Evolutionary conservation across 225 moss, liverwort and hornwort species (phyloP).

Genomic region (Marchantia paleacea): DNA sequence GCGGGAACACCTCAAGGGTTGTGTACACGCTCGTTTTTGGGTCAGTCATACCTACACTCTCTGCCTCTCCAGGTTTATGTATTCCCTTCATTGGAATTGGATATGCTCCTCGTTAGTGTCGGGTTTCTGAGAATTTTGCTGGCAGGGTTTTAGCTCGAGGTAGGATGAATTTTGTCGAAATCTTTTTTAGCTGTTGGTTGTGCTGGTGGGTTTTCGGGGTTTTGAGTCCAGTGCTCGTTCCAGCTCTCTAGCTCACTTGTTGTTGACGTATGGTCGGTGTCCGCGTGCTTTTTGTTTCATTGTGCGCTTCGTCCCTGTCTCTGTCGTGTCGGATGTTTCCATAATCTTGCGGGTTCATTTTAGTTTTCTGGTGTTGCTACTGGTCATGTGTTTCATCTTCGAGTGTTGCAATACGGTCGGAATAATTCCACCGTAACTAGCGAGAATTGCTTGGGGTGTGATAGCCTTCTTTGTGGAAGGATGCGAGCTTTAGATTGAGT

Average conservation of each 20-base stretch:
- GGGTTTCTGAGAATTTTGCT: background rate
- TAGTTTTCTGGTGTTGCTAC: no score
- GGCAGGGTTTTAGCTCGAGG: constrained; percentile 10
- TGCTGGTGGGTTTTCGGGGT: background rate
- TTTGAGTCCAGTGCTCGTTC: background rate
- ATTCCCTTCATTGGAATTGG: background rate
- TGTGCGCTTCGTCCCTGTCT: background rate
- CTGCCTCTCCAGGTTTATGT: background rate
- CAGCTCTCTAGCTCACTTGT: no score
- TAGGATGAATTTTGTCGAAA: background rate
- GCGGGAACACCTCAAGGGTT: background rate
- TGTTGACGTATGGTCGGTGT: background rate
- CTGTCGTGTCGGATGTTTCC: background rate
- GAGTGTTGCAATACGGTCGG: no score
- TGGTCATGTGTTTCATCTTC: no score
- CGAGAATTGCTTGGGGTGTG: no score
- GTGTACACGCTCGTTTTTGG: background rate
- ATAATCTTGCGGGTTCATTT: background rate
- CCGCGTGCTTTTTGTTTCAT: background rate
- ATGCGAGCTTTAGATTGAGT: background rate
- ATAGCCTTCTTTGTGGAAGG: no score
- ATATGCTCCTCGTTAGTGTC: background rate
- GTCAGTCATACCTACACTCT: background rate
- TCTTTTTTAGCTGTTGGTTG: background rate
- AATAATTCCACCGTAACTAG: no score